A percentile compares a stretch with the other conserved stretches of the same genome.
Conservation (phyloP, 2,329 filamentous ascomycete species). For the Clonostachys solani region DNA sequence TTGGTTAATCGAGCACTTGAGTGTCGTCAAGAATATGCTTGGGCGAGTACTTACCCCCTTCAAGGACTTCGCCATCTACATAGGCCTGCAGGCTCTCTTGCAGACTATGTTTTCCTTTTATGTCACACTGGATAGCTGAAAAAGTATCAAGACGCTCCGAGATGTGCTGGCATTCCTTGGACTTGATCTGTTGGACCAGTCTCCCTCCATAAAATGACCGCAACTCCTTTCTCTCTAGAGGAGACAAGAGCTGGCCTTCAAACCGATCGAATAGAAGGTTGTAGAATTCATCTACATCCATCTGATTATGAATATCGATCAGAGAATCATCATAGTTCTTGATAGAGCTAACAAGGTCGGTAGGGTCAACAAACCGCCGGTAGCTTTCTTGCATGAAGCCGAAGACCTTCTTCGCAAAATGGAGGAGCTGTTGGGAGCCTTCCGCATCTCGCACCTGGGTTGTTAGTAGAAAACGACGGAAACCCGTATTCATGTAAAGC, state of each 20-base stretch:
- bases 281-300: slow-evolving; percentile 98
- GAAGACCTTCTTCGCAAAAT: slow-evolving; percentile 78
- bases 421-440: slow-evolving; percentile 63
- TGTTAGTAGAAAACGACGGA: slow-evolving; percentile 77
- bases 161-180: slow-evolving; percentile 89
- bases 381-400: slow-evolving; percentile 80
- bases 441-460: slow-evolving; percentile 51
- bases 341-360: slow-evolving; percentile 68
- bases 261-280: slow-evolving; percentile 88
- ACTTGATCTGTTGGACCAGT: slow-evolving; percentile 91
- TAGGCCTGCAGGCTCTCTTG: slow-evolving; percentile 91
- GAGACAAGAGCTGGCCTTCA: slow-evolving; percentile 72
- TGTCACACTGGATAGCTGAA: slow-evolving; percentile 92
- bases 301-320: slow-evolving; percentile 86
- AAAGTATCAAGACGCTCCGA: slow-evolving; percentile 89
- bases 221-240: slow-evolving; percentile 67
- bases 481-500: slow-evolving; percentile 90
- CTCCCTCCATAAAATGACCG: slow-evolving; percentile 87
- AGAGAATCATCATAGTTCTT: slow-evolving; percentile 76
- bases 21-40: not conserved
- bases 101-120: slow-evolving; percentile 82
- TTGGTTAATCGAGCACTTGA: slow-evolving; percentile 3
- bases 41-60: slow-evolving; percentile 58
- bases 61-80: slow-evolving; percentile 93
- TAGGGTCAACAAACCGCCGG: slow-evolving; percentile 68